These are phyloP conservation scores for Niebla homalea DNA, from an alignment of 495 filamentous ascomycete genomes.

Conservation along the genomic window DNA sequence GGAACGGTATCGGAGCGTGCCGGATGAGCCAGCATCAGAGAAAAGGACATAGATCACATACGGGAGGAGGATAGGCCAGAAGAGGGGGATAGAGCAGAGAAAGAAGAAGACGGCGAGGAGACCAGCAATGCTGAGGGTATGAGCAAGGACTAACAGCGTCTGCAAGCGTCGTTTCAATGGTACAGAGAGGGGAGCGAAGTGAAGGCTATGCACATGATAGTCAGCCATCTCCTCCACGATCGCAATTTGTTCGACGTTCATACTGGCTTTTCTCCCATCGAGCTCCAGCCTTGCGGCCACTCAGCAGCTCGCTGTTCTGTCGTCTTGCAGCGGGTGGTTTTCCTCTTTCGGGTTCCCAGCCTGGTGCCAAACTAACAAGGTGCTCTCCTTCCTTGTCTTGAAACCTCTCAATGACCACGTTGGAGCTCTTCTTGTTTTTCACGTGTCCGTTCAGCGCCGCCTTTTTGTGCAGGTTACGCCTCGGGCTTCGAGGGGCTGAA, in stretches of 20 bases:
- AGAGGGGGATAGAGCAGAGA: slow-evolving; percentile 75
- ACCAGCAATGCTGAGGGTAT: slow-evolving; percentile 68
- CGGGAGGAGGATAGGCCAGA: slow-evolving; percentile 84
- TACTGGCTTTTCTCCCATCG: slow-evolving; percentile 22
- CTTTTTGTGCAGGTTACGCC: slow-evolving; percentile 10
- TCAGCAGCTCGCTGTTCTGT: slow-evolving; percentile 18
- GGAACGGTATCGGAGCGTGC: slow-evolving; percentile 58
- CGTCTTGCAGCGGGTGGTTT: slow-evolving; percentile 8
- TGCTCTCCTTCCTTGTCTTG: slow-evolving; percentile 16
- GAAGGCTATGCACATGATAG: slow-evolving; percentile 37
- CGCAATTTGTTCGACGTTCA: background rate
- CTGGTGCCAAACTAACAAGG: slow-evolving; percentile 10
- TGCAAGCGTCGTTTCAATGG: slow-evolving; percentile 77
- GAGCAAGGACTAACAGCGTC: slow-evolving; percentile 71
- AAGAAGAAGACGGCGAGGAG: slow-evolving; percentile 78
- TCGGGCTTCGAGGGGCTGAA: slow-evolving; percentile 11
- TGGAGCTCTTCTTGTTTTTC: background rate
- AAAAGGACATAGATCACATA: slow-evolving; percentile 76
- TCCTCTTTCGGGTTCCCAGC: background rate
- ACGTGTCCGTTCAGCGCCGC: slow-evolving; percentile 3
- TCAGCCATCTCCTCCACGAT: background rate
- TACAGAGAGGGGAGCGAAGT: slow-evolving; percentile 78
- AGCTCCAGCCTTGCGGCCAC: slow-evolving; percentile 20
- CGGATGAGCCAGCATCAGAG: slow-evolving; percentile 61
- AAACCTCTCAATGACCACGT: slow-evolving; percentile 12